phyloP scores from a whole-genome alignment of 345 rosid genomes.

The Boechera retrofracta region DNA sequence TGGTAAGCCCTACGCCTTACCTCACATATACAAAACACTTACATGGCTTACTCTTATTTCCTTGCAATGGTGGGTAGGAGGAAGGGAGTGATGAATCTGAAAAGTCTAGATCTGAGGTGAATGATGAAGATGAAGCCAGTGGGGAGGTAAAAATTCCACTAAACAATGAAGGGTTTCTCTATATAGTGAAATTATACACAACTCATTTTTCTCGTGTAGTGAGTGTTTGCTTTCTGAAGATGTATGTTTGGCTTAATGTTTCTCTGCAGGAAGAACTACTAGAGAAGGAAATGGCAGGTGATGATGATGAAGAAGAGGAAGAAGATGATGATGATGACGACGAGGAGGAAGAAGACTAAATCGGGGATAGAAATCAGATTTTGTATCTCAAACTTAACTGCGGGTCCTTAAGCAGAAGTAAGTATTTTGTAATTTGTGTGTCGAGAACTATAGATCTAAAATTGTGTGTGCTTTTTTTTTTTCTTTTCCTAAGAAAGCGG shows the following conservation, averaged over 20 bases:
- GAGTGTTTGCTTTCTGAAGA: background rate
- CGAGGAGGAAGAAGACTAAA: constrained; percentile 41
- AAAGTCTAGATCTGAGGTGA: constrained; percentile 68
- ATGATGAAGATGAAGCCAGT: constrained; percentile 65
- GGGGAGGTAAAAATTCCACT: constrained; percentile 50
- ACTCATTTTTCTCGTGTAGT: background rate
- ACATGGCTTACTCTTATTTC: constrained; percentile 4
- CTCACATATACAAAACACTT: background rate
- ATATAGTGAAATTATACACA: background rate
- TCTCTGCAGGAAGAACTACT: constrained; percentile 37
- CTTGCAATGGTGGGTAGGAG: constrained; percentile 43
- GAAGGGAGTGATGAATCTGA: constrained; percentile 70
- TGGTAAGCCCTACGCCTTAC: constrained; percentile 34
- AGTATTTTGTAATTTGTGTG: constrained; percentile 39
- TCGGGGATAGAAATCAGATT: constrained; percentile 5
- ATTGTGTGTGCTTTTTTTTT: background rate
- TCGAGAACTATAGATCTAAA: constrained; percentile 25
- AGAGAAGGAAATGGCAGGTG: constrained; percentile 39
- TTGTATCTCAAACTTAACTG: constrained; percentile 27
- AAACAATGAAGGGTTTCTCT: background rate
- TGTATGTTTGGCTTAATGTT: constrained; percentile 5
- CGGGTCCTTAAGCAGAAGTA: constrained; percentile 27
- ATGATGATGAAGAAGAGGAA: constrained; percentile 27
- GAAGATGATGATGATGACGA: constrained; percentile 17
- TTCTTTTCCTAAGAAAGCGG: constrained; percentile 30